Base-by-base conservation (phyloP, 2,329 filamentous ascomycete genomes). In the Phialophora expanda region DNA sequence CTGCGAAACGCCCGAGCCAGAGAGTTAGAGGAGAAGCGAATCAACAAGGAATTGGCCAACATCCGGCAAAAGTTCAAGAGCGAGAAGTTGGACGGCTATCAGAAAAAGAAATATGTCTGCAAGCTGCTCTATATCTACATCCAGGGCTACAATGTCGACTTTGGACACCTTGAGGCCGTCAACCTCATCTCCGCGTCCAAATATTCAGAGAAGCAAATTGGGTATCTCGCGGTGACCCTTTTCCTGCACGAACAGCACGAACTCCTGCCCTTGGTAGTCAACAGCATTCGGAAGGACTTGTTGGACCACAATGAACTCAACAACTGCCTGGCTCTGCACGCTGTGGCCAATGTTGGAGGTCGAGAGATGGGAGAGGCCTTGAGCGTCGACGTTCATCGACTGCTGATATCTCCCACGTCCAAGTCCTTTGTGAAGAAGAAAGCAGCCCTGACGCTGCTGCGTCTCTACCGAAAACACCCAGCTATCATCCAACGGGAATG, bases 71-170 rank as follows among this genome's bases (percentile, higher is more conserved):
- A 98, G 81, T 99, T 98, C 84, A 97, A 96, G 86, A 91, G 95
- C 78, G 93, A 93, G 70, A 95, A 86, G 76, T 83, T 99, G 65
- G 97, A 90, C 76, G 96, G 95, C 71, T 99, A 99, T 77, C 93
- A 97, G 84, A 97, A 96, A 85, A 99, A 99, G 86, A 99, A 99
- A 90, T 99, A 99, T 78, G 95, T 99, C 72, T 99, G 95, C 91
- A 99, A 99, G 88, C 87, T 99, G 72, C 85, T 99, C 68, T 99
- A 99, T 79, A 98, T 99, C 75, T 99, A 99, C 79, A 99, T 99
- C 67, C 87, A 99, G 71, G 95, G 95, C 56, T 99, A 95, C 90
- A 94, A 99, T 78, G 94, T 99, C 80, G 96, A 98, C 78, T 99
- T 99, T 79, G 95, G 95, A 63, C 95, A 99, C 77, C 88, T 99